Evolutionary conservation across 164 flowering plant species (phyloP).

Genomic region (Santalum album): DNA sequence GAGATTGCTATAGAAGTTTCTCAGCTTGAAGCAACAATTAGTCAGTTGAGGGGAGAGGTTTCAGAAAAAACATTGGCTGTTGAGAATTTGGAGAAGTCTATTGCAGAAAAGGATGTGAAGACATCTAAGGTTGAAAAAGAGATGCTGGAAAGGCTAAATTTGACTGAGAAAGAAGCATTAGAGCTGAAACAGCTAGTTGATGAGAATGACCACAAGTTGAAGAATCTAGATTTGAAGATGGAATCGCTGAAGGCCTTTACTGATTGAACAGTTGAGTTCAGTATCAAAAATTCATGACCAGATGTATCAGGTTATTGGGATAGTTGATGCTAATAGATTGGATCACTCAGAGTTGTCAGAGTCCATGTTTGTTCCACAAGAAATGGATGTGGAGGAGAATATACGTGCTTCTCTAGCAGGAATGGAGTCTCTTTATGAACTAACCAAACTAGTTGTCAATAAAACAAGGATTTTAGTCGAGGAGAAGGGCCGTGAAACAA

Average conservation of each 20-base stretch:
- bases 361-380: constrained; percentile 71
- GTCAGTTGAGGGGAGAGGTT: constrained; percentile 61
- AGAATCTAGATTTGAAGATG: constrained; percentile 44
- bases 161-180: constrained; percentile 30
- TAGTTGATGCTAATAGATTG: constrained; percentile 44
- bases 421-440: constrained; percentile 58
- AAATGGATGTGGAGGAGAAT: constrained; percentile 74
- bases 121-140: constrained; percentile 44
- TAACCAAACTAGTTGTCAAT: constrained; percentile 33
- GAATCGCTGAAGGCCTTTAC: constrained; percentile 49
- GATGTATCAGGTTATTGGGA: constrained; percentile 42
- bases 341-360: constrained; percentile 63
- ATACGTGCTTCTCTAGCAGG: constrained; percentile 70
- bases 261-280: constrained; percentile 62
- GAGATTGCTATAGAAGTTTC: constrained; percentile 97
- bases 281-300: constrained; percentile 62
- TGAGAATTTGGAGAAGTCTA: constrained; percentile 40
- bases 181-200: constrained; percentile 37
- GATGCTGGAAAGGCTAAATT: constrained; percentile 28
- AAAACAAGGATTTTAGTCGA: constrained; percentile 50
- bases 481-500: constrained; percentile 42
- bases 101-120: constrained; percentile 45
- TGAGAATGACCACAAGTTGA: constrained; percentile 45
- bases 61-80: constrained; percentile 31
- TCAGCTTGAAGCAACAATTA: constrained; percentile 78